phyloP scores from a whole-genome alignment of 2,329 filamentous ascomycete genomes.

The Neonectria faginata region DNA sequence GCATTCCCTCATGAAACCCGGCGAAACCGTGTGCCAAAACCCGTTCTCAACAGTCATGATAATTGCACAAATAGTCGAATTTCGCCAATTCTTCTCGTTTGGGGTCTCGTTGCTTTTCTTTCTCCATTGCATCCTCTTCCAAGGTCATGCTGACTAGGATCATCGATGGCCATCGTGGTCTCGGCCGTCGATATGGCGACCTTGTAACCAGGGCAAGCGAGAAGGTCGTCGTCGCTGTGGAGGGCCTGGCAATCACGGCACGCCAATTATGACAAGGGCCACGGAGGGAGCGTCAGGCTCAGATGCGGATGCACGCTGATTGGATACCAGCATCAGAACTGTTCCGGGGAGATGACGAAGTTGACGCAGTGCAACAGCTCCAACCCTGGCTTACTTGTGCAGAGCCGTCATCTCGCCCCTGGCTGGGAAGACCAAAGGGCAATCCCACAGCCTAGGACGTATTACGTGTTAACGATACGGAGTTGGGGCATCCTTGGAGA shows the following conservation, averaged over 20 bases:
- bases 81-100: constrained; percentile 12
- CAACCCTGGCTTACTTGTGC: constrained; percentile 15
- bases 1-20: constrained; percentile 1
- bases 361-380: constrained; percentile 32
- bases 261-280: constrained; percentile 28
- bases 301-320: constrained; percentile 31
- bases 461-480: not conserved
- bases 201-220: constrained; percentile 12
- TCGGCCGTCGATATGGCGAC: constrained; percentile 23
- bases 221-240: constrained; percentile 13
- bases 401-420: constrained; percentile 25
- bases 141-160: constrained; percentile 28
- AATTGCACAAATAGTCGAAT: constrained; percentile 17
- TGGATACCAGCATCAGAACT: constrained; percentile 35
- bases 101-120: constrained; percentile 26
- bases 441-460: not conserved
- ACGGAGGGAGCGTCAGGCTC: constrained; percentile 24
- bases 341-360: constrained; percentile 33
- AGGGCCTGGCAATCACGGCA: constrained; percentile 27
- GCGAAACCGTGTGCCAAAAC: not conserved
- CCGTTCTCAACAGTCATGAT: constrained; percentile 12
- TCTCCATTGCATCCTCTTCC: constrained; percentile 13
- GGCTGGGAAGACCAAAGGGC: not conserved
- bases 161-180: constrained; percentile 25
- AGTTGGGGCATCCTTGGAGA: not conserved